Evolutionary conservation across 1,284 basidiomycete species (phyloP).

Genomic region (Apiotrichum brassicae): DNA sequence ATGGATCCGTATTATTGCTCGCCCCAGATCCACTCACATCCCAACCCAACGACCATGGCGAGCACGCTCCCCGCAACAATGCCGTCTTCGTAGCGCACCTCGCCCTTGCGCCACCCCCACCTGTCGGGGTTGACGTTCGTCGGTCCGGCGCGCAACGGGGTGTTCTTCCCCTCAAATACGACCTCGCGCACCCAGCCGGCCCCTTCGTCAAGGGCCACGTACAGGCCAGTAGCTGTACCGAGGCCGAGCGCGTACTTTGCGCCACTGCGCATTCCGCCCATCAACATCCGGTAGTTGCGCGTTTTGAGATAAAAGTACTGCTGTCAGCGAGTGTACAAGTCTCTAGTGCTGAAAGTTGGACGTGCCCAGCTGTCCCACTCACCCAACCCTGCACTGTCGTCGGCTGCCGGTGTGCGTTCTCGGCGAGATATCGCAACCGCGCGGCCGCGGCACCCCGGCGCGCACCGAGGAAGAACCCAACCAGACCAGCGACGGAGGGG

Average conservation of each 20-base stretch:
- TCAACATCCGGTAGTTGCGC: conserved; percentile 44
- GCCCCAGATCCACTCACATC: conserved; percentile 43
- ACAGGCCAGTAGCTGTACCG: conserved; percentile 30
- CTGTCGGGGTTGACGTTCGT: conserved; percentile 12
- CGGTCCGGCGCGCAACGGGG: neutral
- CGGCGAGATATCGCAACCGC: conserved; percentile 42
- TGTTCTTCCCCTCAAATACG: conserved; percentile 3
- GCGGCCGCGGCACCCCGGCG: conserved; percentile 37
- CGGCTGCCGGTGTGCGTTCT: conserved; percentile 46
- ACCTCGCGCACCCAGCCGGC: conserved; percentile 31
- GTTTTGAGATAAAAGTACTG: conserved; percentile 49
- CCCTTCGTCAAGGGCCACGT: conserved; percentile 37
- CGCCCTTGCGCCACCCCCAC: conserved; percentile 31
- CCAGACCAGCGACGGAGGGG: conserved; percentile 29
- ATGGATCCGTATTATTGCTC: no score
- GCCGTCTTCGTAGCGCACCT: conserved; percentile 37
- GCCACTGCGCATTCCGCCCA: conserved; percentile 30
- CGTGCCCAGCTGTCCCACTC: conserved; percentile 9
- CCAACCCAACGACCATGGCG: conserved; percentile 26
- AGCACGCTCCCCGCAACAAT: conserved; percentile 35
- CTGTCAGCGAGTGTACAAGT: no score
- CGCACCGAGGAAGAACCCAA: conserved; percentile 42
- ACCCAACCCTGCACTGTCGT: conserved; percentile 46
- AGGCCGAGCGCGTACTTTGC: conserved; percentile 32
- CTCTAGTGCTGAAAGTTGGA: no score